A percentile compares a stretch with the other conserved stretches of the same genome.
Conservation (phyloP, 768 basidiomycete species). For the Lactarius sp. region DNA sequence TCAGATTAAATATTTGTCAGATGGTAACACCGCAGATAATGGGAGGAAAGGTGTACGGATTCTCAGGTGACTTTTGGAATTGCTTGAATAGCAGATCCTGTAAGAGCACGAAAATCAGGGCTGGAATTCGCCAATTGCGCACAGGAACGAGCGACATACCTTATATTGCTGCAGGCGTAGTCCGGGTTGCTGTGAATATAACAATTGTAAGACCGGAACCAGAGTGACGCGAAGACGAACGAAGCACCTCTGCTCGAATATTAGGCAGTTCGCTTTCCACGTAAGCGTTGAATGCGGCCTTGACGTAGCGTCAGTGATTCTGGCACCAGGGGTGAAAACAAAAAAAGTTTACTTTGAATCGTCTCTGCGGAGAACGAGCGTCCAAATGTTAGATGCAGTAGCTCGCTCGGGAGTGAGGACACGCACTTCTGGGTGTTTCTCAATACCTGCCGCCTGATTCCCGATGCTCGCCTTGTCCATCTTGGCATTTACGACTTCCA, state of each 20-base stretch:
- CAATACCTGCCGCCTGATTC: conserved; percentile 78
- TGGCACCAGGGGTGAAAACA: conserved; percentile 15
- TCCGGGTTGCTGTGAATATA: conserved; percentile 65
- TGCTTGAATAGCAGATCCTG: conserved; percentile 87
- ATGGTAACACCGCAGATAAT: background rate
- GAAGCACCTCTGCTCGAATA: conserved; percentile 61
- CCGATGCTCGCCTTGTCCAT: conserved; percentile 91
- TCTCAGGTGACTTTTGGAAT: conserved; percentile 95
- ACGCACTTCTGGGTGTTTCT: conserved; percentile 86
- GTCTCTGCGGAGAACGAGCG: conserved; percentile 48
- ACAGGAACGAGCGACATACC: conserved; percentile 35
- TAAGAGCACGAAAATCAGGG: background rate
- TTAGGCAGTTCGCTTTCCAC: conserved; percentile 81
- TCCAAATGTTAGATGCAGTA: conserved; percentile 13
- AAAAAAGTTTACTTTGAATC: conserved; percentile 64
- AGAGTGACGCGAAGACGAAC: background rate
- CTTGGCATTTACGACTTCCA: conserved; percentile 87
- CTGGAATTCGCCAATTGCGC: conserved; percentile 3
- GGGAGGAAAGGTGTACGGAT: conserved; percentile 62
- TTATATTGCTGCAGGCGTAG: conserved; percentile 88
- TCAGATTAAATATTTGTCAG: background rate
- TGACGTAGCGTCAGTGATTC: conserved; percentile 3
- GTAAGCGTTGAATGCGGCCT: conserved; percentile 90
- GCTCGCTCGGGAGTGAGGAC: background rate
- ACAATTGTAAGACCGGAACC: background rate